phyloP scores from a whole-genome alignment of 2,329 filamentous ascomycete species.

The Alternaria conjuncta region DNA sequence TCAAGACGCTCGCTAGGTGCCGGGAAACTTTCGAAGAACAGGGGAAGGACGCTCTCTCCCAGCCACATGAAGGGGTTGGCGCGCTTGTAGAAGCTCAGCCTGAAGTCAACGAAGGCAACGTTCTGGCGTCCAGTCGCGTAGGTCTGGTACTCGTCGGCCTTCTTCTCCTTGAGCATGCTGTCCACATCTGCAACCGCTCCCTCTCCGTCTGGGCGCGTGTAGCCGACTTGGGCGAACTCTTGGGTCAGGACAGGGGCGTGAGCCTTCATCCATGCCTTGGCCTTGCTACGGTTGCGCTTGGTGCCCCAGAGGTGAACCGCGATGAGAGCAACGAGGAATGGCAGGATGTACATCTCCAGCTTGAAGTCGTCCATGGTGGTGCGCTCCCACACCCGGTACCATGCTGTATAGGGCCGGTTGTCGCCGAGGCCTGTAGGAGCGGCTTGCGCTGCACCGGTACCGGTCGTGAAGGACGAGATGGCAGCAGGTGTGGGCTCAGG shows the following conservation, averaged over 20 bases:
- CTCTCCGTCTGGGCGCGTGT: slow-evolving; percentile 54
- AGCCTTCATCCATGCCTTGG: slow-evolving; percentile 78
- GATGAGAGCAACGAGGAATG: slow-evolving; percentile 75
- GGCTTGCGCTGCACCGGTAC: slow-evolving; percentile 41
- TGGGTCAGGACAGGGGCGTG: slow-evolving; percentile 73
- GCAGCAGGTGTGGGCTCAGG: slow-evolving; percentile 67
- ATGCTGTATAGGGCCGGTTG: slow-evolving; percentile 79
- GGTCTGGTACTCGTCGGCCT: slow-evolving; percentile 81
- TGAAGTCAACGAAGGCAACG: slow-evolving; percentile 86
- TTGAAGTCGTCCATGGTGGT: slow-evolving; percentile 83
- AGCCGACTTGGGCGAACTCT: slow-evolving; percentile 90
- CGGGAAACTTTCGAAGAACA: slow-evolving; percentile 80
- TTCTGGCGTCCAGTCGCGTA: slow-evolving; percentile 95
- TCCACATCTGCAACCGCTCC: slow-evolving; percentile 56
- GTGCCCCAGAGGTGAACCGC: slow-evolving; percentile 82
- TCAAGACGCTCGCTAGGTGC: slow-evolving; percentile 75
- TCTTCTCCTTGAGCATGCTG: slow-evolving; percentile 80
- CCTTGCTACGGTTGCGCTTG: slow-evolving; percentile 78
- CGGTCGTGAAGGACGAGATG: slow-evolving; percentile 52
- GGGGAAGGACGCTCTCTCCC: slow-evolving; percentile 72
- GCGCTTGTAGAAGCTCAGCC: slow-evolving; percentile 79
- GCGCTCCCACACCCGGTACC: slow-evolving; percentile 97
- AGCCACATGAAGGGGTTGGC: slow-evolving; percentile 77
- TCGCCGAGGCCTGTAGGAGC: slow-evolving; percentile 50
- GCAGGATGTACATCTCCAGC: slow-evolving; percentile 82